Base-by-base conservation (phyloP, 805 yeast species). In the Candida sanyiensis region DNA sequence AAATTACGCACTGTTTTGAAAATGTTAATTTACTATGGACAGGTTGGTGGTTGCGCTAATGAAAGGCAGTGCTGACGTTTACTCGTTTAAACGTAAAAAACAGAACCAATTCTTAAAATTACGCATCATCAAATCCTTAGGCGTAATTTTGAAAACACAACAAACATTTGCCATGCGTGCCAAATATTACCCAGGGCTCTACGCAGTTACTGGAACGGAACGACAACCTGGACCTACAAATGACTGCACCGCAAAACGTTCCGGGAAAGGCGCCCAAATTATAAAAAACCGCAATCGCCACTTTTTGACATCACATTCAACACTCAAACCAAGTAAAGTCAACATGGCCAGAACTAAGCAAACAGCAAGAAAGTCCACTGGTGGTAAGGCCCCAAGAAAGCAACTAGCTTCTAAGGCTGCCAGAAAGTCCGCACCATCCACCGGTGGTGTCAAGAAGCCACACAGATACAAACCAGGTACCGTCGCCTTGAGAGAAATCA, bases 401-500 rank as follows among this genome's bases (percentile, higher is more conserved):
- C 94, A 83, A 68, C 72, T 83, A 59, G 94, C 94, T 50, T 83
- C 94, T 45, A 83, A 83, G 73, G 94, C 93, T 57, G 94, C 94
- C 50, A 83, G 94, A 83, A 83, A 83, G 64, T 83, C 93, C 29
- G 94, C 94, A 37, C 94, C 94, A 78, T 74, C 86, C 40, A 75
- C 88, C 46, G 93, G 93, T 65, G 94, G 94, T 81, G 93, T 84
- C 58, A 83, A 83, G 80, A 83, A 83, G 69, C 93, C 93, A 49
- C 94, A 84, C 80, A 84, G 95, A 83, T 86, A 85, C 75, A 83
- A 83, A 84, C 95, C 95, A 71, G 95, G 95, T 80, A 85, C 93
- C 62, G 93, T 83, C 60, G 97, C 97, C 48, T 76, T 87, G 66
- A 82, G 95, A 73, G 97, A 90, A 74, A 86, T 93, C 63, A 83